Evolutionary conservation across 805 yeast species (phyloP).

Genomic region (Myxozyma vanderwaltii): DNA sequence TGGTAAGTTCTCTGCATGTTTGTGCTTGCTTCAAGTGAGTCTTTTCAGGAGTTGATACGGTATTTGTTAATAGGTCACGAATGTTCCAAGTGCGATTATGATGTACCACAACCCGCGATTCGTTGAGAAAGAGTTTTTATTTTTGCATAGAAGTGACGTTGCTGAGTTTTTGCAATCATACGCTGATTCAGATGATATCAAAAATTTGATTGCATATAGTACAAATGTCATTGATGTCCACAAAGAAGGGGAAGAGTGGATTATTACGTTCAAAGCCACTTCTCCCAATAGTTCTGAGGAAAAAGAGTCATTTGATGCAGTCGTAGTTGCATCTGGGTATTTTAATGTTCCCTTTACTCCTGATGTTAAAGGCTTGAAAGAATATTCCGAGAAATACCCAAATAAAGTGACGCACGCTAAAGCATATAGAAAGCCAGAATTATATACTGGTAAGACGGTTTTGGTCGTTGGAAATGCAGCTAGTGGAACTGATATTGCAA

Average conservation of each 20-base stretch:
- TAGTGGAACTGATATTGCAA: constrained; percentile 73
- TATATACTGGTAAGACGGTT: constrained; percentile 51
- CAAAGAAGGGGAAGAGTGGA: constrained; percentile 48
- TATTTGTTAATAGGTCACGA: constrained; percentile 55
- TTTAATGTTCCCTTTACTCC: constrained; percentile 66
- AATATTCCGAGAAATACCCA: constrained; percentile 51
- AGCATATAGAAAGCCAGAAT: constrained; percentile 52
- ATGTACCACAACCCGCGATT: constrained; percentile 59
- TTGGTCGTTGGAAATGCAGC: constrained; percentile 77
- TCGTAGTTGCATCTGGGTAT: constrained; percentile 66
- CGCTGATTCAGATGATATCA: constrained; percentile 46
- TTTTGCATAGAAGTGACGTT: constrained; percentile 65
- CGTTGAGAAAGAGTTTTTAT: constrained; percentile 47
- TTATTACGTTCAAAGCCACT: constrained; percentile 41
- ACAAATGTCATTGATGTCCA: constrained; percentile 52
- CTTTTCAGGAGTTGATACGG: background rate
- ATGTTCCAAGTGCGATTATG: constrained; percentile 68
- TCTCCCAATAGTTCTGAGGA: background rate
- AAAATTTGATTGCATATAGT: constrained; percentile 48
- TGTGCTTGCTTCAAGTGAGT: no score
- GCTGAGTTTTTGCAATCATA: constrained; percentile 61
- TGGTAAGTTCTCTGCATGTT: constrained; percentile 43
- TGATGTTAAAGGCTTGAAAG: constrained; percentile 53
- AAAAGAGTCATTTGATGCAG: constrained; percentile 53
- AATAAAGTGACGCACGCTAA: constrained; percentile 59